phyloP scores from a whole-genome alignment of 2,329 filamentous ascomycete species.

The Chrysoporthe deuterocubensis region DNA sequence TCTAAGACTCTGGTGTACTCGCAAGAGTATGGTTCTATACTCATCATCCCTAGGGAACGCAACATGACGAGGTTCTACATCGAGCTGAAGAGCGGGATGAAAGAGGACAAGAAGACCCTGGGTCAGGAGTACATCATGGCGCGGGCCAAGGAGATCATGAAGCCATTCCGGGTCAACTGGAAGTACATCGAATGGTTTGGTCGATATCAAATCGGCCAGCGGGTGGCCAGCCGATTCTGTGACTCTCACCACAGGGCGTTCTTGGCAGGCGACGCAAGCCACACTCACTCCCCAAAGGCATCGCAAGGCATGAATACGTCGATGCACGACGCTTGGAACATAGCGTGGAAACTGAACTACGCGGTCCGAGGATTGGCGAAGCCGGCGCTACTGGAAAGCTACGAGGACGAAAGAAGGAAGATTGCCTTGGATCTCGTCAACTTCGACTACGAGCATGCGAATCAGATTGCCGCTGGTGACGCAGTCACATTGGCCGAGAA shows the following conservation, averaged over 20 bases:
- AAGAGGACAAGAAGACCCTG: constrained; percentile 34
- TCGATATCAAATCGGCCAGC: constrained; percentile 60
- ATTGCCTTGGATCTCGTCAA: constrained; percentile 49
- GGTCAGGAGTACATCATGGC: constrained; percentile 63
- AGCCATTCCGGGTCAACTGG: constrained; percentile 47
- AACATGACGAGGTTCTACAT: constrained; percentile 56
- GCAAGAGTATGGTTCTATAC: constrained; percentile 57
- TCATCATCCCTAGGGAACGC: constrained; percentile 62
- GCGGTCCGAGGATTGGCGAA: constrained; percentile 46
- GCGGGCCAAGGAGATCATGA: constrained; percentile 50
- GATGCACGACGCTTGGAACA: constrained; percentile 51
- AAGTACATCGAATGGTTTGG: constrained; percentile 57
- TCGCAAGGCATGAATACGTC: constrained; percentile 54
- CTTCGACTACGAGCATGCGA: constrained; percentile 53
- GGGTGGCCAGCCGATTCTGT: constrained; percentile 63
- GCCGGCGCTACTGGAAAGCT: constrained; percentile 50
- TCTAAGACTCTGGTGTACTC: constrained; percentile 61
- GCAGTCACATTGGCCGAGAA: constrained; percentile 63
- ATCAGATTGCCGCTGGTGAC: constrained; percentile 60
- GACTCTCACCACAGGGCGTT: constrained; percentile 56
- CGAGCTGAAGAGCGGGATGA: constrained; percentile 33
- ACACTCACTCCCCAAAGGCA: constrained; percentile 62
- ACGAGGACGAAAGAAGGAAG: constrained; percentile 54
- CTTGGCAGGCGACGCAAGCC: constrained; percentile 64
- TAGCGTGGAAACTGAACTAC: constrained; percentile 41